Percentiles rank a stretch among this genome's conserved stretches.
These are phyloP conservation scores for Acanthamoeba lugdunensis DNA, from an alignment of 208 protist species.

Conservation along the genomic window DNA sequence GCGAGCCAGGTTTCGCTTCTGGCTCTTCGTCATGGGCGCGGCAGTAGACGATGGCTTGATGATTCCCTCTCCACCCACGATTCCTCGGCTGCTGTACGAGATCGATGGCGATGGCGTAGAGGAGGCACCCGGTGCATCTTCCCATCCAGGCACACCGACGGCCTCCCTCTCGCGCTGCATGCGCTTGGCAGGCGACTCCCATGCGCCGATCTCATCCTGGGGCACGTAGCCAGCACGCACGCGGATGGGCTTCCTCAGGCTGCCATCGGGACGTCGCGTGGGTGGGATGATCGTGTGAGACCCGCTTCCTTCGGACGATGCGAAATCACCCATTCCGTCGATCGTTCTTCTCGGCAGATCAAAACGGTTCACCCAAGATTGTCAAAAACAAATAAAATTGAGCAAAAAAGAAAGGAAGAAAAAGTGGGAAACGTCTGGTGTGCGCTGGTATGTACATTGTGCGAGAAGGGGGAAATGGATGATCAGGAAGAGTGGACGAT, in stretches of 20 bases:
- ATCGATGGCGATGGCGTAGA: neutral
- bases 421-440: too few relatives aligned
- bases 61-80: neutral
- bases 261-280: slow-evolving; percentile 64
- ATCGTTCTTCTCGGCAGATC: neutral
- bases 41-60: neutral
- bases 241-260: slow-evolving; percentile 59
- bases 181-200: slow-evolving; percentile 54
- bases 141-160: slow-evolving; percentile 32
- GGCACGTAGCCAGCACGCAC: slow-evolving; percentile 66
- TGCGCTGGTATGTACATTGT: too few relatives aligned
- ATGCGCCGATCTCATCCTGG: slow-evolving; percentile 54
- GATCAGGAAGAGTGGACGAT: too few relatives aligned
- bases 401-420: too few relatives aligned
- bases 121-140: neutral
- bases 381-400: too few relatives aligned
- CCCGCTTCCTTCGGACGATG: neutral
- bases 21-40: neutral
- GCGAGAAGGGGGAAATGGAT: too few relatives aligned
- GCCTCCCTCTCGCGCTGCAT: slow-evolving; percentile 23
- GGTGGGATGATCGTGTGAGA: slow-evolving; percentile 56
- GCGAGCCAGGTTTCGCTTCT: slow-evolving; percentile 51
- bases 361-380: too few relatives aligned
- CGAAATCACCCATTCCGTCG: neutral
- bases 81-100: neutral